Evolutionary conservation across 345 rosid genomes (phyloP), one percentile per base, ranked within the genome.

Genomic region (Linum tenue): DNA sequence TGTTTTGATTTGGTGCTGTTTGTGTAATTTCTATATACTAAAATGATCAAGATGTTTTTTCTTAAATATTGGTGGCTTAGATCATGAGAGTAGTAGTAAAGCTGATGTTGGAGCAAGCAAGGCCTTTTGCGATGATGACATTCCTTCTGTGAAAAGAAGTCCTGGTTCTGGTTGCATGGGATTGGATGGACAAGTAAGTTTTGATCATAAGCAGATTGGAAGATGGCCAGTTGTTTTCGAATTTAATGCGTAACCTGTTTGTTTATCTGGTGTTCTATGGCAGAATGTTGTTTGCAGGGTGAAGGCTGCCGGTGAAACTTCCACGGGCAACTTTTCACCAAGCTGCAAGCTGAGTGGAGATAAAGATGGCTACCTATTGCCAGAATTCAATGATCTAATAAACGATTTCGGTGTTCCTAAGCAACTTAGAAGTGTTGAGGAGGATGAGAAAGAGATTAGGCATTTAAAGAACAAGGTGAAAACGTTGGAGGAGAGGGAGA

Each of bases 401-500:
- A 75, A 76, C 65, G 89, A 80, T 61, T 70, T 74, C 7, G 86
- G 83, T 22, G 31, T 22, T 63, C 83, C 89, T 8, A 74, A 58
- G 73, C 75, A 83, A 35, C 72, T 76, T 69, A 66, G 63, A 16
- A 72, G 77, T 37, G 66, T 55, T 11, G 90, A 82, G 55, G 31
- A 22, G 31, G 70, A 83, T 1, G 85, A 80, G 82, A 96, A 86
- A 63, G 48, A 94, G 78, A 82, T 90, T 59, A 79, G 65, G 60
- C 69, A 81, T 64, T 79, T 90, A 50, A 84, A 72, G 55, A 78
- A 69, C 82, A 82, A 77, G 39, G 89, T 90, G 37, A 68, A 76
- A 62, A 67, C 69, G 44, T 88, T 94, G 5, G 79, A 56, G 66
- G 97, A 90, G 67, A 79, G 84, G 78, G 99, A 90, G 76, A 84